Conservation (phyloP, 192 early-diverging fungal genomes). For the Coemansia sp. region DNA sequence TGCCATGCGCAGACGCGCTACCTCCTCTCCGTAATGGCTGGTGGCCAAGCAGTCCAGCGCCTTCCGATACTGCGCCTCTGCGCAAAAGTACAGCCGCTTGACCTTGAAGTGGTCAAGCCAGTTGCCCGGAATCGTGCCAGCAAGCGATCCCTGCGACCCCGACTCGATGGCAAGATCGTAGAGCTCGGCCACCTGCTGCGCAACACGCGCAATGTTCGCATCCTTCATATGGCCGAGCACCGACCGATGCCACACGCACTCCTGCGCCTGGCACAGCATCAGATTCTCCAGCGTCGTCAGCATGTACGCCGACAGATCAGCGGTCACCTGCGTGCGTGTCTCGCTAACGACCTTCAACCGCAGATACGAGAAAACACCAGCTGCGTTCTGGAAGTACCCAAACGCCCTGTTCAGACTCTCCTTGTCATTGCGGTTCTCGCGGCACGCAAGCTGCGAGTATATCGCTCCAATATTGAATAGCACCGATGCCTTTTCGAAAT, state of each 20-base stretch:
- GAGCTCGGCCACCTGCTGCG: conserved; percentile 68
- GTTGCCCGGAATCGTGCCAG: conserved; percentile 55
- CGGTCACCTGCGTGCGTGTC: conserved; percentile 63
- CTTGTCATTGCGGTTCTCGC: conserved; percentile 66
- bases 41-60: conserved; percentile 69
- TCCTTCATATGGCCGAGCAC: conserved; percentile 81
- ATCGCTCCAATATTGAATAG: conserved; percentile 85
- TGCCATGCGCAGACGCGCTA: conserved; percentile 64
- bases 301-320: conserved; percentile 70
- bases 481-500: conserved; percentile 82
- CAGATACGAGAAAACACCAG: conserved; percentile 72
- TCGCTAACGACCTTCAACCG: conserved; percentile 62
- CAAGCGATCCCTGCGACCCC: conserved; percentile 59
- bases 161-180: conserved; percentile 71
- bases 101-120: conserved; percentile 76
- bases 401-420: conserved; percentile 81
- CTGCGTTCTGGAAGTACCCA: conserved; percentile 80
- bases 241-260: conserved; percentile 89
- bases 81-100: conserved; percentile 73
- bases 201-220: conserved; percentile 73
- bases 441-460: conserved; percentile 76
- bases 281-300: conserved; percentile 67
- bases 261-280: conserved; percentile 95
- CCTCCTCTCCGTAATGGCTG: conserved; percentile 84
- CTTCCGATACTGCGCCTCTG: conserved; percentile 78